These are phyloP conservation scores for Cladosporium sp. DNA, from an alignment of 2,329 filamentous ascomycete species.

Conservation along the genomic window DNA sequence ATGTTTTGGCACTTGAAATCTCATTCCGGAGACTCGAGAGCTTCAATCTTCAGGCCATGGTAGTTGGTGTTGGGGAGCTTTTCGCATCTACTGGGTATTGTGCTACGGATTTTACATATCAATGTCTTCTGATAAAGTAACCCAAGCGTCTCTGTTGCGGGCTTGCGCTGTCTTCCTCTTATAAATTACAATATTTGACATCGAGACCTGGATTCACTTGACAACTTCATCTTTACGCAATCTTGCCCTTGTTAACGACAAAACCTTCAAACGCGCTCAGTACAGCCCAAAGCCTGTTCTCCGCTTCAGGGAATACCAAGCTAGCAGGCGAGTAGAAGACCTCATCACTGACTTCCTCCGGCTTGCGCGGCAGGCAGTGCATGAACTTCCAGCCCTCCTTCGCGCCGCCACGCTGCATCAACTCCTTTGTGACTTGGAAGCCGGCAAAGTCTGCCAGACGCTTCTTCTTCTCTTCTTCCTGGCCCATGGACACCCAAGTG, in stretches of 20 bases:
- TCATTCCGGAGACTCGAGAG: too few relatives aligned
- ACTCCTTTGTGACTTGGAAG: slow-evolving; percentile 85
- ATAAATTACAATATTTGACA: neutral
- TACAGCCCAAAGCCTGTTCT: slow-evolving; percentile 91
- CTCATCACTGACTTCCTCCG: slow-evolving; percentile 89
- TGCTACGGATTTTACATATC: neutral
- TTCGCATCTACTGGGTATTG: neutral
- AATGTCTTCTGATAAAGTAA: neutral
- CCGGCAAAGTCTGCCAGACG: slow-evolving; percentile 79
- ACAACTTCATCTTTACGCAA: slow-evolving; percentile 41
- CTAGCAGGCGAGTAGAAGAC: slow-evolving; percentile 88
- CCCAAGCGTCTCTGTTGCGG: neutral
- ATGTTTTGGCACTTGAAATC: neutral
- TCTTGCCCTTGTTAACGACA: slow-evolving; percentile 88
- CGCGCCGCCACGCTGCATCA: slow-evolving; percentile 81
- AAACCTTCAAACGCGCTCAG: slow-evolving; percentile 81
- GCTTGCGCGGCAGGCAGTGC: slow-evolving; percentile 92
- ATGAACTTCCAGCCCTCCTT: slow-evolving; percentile 95
- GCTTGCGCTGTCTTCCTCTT: neutral
- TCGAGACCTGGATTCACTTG: too few relatives aligned
- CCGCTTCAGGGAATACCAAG: slow-evolving; percentile 88
- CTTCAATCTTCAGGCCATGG: neutral
- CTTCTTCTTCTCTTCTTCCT: slow-evolving; percentile 80
- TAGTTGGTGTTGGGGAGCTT: neutral
- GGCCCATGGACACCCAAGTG: slow-evolving; percentile 98